Evolutionary conservation across 345 rosid species (phyloP).

Genomic region (Pistacia vera): DNA sequence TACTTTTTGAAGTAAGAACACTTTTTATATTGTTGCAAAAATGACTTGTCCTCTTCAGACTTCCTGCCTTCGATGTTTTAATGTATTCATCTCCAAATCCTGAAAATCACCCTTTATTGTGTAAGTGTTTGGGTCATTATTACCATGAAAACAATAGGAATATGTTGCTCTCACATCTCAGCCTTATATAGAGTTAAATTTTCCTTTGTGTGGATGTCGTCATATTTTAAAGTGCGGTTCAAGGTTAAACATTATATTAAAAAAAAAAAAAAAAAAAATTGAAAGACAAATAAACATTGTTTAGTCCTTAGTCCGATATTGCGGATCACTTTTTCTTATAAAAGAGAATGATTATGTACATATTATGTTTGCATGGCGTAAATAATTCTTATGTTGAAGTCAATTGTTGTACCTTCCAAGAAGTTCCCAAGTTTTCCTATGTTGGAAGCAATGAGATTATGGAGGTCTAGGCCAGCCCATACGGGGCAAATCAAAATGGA

Average conservation of each 20-base stretch:
- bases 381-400: background rate
- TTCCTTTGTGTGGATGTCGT: too few species aligned
- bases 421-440: slow-evolving; percentile 56
- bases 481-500: slow-evolving; percentile 61
- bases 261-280: too few species aligned
- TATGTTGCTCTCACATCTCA: too few species aligned
- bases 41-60: slow-evolving; percentile 31
- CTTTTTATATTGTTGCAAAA: slow-evolving; percentile 51
- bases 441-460: slow-evolving; percentile 50
- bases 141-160: background rate
- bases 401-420: slow-evolving; percentile 54
- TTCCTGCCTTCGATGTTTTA: slow-evolving; percentile 24
- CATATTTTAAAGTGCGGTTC: too few species aligned
- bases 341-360: too few species aligned
- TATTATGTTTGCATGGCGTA: background rate
- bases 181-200: too few species aligned
- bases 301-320: too few species aligned
- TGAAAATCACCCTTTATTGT: slow-evolving; percentile 21
- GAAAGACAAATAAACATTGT: too few species aligned
- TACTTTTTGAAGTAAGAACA: slow-evolving; percentile 58
- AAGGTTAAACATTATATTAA: too few species aligned
- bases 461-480: slow-evolving; percentile 76
- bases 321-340: too few species aligned
- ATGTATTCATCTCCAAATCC: slow-evolving; percentile 66
- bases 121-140: background rate